A percentile compares a stretch with the other conserved stretches of the same genome.
These are phyloP conservation scores for Hygrophorus pudorinus DNA, from an alignment of 768 basidiomycete species.

Conservation along the genomic window DNA sequence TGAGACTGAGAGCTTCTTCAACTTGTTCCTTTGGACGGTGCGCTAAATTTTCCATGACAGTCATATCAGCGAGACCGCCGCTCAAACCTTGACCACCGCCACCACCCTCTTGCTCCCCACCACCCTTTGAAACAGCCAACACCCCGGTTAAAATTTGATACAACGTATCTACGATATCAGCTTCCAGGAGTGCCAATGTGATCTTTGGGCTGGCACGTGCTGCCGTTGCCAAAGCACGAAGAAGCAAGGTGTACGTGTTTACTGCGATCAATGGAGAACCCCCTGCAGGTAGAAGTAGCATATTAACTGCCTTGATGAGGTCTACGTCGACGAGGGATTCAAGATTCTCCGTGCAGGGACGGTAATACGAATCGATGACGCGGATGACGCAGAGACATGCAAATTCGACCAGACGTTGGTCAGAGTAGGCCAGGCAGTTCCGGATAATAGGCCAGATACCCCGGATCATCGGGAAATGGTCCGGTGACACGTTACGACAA, in stretches of 20 bases:
- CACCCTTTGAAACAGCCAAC: constrained; percentile 54
- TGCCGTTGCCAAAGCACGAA: constrained; percentile 82
- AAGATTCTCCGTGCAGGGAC: constrained; percentile 74
- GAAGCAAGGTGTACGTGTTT: constrained; percentile 79
- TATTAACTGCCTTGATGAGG: constrained; percentile 74
- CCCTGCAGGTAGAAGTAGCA: constrained; percentile 75
- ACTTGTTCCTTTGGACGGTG: constrained; percentile 96
- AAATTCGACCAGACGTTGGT: constrained; percentile 95
- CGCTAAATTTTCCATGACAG: constrained; percentile 94
- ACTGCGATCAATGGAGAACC: constrained; percentile 79
- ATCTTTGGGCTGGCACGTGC: constrained; percentile 85
- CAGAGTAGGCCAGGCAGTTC: constrained; percentile 84
- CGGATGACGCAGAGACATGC: constrained; percentile 93
- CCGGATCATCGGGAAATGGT: constrained; percentile 82
- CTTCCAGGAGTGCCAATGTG: constrained; percentile 77
- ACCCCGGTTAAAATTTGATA: constrained; percentile 96
- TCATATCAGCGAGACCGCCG: constrained; percentile 90
- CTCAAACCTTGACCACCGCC: constrained; percentile 68
- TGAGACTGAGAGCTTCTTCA: constrained; percentile 82
- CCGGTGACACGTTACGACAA: constrained; percentile 83
- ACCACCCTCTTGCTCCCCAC: constrained; percentile 53
- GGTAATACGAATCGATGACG: constrained; percentile 85
- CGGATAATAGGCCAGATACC: constrained; percentile 90
- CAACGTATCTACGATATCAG: constrained; percentile 84
- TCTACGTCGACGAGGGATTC: constrained; percentile 77